Conservation (phyloP, 352 stramenopile species). For the Globisporangium canariense region DNA sequence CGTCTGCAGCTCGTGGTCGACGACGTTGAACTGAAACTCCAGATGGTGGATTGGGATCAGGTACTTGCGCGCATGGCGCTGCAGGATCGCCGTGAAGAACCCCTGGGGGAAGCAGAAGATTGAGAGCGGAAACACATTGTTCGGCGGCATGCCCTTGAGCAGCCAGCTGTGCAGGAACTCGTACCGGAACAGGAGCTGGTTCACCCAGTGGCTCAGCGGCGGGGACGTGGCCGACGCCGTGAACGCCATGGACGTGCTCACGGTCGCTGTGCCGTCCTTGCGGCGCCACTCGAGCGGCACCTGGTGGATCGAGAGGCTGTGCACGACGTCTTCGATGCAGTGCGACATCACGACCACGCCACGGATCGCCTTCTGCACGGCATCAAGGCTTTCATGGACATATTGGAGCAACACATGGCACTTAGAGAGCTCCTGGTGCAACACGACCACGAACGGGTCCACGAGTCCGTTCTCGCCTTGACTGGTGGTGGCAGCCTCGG, state of each 20-base stretch:
- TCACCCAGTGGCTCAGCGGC: slow-evolving; percentile 50
- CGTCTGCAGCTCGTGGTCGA: slow-evolving; percentile 34
- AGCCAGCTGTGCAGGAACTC: slow-evolving; percentile 62
- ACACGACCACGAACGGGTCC: slow-evolving; percentile 60
- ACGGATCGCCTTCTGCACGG: slow-evolving; percentile 56
- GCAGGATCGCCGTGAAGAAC: slow-evolving; percentile 74
- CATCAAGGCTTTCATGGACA: slow-evolving; percentile 35
- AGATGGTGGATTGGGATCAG: slow-evolving; percentile 69
- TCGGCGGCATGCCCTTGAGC: slow-evolving; percentile 17
- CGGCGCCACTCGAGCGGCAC: slow-evolving; percentile 57
- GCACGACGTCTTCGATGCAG: slow-evolving; percentile 46
- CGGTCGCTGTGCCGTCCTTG: slow-evolving; percentile 27
- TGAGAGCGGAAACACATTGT: slow-evolving; percentile 50
- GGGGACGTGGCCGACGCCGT: slow-evolving; percentile 10
- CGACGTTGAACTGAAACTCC: slow-evolving; percentile 72
- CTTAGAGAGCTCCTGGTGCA: slow-evolving; percentile 58
- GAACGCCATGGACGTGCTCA: slow-evolving; percentile 11
- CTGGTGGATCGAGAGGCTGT: slow-evolving; percentile 44
- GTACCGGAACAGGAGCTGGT: slow-evolving; percentile 47
- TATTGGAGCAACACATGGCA: slow-evolving; percentile 44
- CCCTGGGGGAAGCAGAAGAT: slow-evolving; percentile 75
- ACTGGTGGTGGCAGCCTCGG: background rate
- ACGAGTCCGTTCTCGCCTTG: slow-evolving; percentile 8
- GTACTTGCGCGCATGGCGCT: slow-evolving; percentile 70
- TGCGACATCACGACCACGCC: slow-evolving; percentile 56